Percentiles rank a stretch among this genome's conserved stretches.
Evolutionary conservation across 2,329 filamentous ascomycete genomes (phyloP).

Genomic region (Dactylonectria macrodidyma): DNA sequence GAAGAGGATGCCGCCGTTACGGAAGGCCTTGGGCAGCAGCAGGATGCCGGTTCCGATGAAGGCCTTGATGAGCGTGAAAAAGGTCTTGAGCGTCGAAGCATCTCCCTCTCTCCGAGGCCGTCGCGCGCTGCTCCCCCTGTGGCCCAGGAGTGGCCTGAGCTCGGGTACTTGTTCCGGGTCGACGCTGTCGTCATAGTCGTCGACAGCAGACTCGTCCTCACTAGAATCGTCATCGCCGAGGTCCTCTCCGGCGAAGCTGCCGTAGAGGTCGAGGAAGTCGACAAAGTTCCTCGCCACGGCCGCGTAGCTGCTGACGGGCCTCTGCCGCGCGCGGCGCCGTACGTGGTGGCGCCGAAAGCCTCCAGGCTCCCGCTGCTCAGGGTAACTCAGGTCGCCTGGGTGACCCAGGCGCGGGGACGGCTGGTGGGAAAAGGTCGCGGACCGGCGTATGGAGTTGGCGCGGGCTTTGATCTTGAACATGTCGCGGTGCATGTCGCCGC

Average conservation of each 20-base stretch:
- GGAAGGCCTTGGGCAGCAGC: conserved; percentile 85
- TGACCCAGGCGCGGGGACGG: conserved; percentile 51
- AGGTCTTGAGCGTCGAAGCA: conserved; percentile 79
- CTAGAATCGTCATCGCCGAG: conserved; percentile 63
- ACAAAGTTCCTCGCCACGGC: conserved; percentile 80
- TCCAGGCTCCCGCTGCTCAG: conserved; percentile 60
- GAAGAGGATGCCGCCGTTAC: conserved; percentile 83
- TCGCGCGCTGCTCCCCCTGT: conserved; percentile 68
- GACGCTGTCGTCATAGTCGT: conserved; percentile 58
- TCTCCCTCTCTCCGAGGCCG: conserved; percentile 66
- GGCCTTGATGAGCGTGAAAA: conserved; percentile 84
- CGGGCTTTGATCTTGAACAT: conserved; percentile 81
- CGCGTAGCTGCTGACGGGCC: conserved; percentile 53
- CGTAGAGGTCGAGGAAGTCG: conserved; percentile 83
- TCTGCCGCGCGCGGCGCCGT: conserved; percentile 57
- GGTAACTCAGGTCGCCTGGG: conserved; percentile 51
- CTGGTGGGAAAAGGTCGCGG: conserved; percentile 77
- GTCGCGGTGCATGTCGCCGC: conserved; percentile 84
- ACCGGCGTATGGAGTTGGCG: conserved; percentile 65
- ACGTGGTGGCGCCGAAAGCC: conserved; percentile 64
- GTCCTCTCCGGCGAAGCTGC: conserved; percentile 83
- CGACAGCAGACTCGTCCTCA: conserved; percentile 71
- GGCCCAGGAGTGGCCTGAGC: conserved; percentile 68
- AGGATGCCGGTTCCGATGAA: conserved; percentile 87
- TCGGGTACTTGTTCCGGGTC: conserved; percentile 67